Conservation (phyloP, 805 yeast species). For the Wickerhamiella nectarea region DNA sequence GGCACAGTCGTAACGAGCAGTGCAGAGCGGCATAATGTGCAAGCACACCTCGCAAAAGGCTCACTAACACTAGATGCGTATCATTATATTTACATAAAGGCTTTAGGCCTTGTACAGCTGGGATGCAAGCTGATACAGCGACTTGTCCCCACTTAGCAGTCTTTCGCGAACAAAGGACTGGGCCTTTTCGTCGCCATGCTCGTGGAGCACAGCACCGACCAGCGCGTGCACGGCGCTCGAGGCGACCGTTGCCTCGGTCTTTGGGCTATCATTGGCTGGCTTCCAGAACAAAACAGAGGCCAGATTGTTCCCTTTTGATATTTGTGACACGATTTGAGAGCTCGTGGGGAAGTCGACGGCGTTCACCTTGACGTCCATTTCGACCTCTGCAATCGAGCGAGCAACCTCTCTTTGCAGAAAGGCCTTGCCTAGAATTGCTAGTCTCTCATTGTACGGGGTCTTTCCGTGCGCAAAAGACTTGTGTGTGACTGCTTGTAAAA, state of each 20-base stretch:
- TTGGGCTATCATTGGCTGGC: conserved; percentile 11
- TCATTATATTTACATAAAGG: neutral
- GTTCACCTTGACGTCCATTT: conserved; percentile 17
- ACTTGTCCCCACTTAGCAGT: conserved; percentile 28
- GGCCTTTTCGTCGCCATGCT: conserved; percentile 46
- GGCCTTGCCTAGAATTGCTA: conserved; percentile 46
- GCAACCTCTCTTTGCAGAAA: conserved; percentile 21
- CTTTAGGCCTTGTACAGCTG: neutral
- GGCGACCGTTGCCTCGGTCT: conserved; percentile 32
- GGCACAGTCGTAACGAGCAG: too few species aligned
- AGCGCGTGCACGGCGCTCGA: conserved; percentile 44
- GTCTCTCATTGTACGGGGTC: conserved; percentile 78
- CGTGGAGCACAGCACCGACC: conserved; percentile 53
- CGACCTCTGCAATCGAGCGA: conserved; percentile 13
- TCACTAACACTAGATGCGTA: neutral
- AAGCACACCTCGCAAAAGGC: too few species aligned
- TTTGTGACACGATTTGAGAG: conserved; percentile 20
- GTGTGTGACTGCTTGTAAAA: conserved; percentile 77
- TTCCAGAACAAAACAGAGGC: conserved; percentile 23
- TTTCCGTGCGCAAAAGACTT: conserved; percentile 88
- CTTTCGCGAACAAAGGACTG: conserved; percentile 40
- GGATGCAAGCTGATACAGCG: conserved; percentile 18
- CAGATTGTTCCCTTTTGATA: conserved; percentile 22
- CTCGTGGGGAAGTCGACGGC: conserved; percentile 23
- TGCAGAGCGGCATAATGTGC: too few species aligned